Conservation (phyloP, 441 rosid species). For the Adansonia grandidieri region DNA sequence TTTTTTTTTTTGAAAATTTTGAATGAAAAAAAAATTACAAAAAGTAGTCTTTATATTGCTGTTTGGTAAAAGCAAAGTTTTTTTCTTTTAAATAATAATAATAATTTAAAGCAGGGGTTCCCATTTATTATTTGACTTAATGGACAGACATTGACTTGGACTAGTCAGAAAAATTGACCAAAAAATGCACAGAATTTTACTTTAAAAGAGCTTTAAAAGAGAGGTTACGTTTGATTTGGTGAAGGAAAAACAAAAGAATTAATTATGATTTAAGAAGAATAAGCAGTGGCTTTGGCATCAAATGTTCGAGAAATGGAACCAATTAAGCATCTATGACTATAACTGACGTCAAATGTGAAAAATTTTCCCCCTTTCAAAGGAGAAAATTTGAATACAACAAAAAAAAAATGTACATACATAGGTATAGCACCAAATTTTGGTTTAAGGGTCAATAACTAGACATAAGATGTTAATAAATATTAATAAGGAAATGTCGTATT, state of each 20-base stretch:
- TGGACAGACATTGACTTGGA: conserved; percentile 20
- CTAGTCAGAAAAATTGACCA: neutral
- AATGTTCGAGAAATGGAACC: neutral
- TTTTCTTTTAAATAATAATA: no score
- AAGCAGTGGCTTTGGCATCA: neutral
- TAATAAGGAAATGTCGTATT: no score
- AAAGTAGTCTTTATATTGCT: neutral
- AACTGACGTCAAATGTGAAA: neutral
- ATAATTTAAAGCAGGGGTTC: neutral
- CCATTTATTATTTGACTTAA: neutral
- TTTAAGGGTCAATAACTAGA: no score
- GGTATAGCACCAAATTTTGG: no score
- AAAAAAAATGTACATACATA: no score
- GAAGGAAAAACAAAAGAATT: neutral
- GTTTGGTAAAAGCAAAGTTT: neutral
- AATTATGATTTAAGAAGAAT: neutral
- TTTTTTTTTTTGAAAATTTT: no score
- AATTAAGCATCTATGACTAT: neutral
- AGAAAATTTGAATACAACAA: no score
- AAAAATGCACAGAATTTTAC: neutral
- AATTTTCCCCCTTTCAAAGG: no score
- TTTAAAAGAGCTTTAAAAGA: neutral
- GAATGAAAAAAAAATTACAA: no score
- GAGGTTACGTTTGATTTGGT: neutral
- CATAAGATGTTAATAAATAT: no score